Evolutionary conservation across 2,329 filamentous ascomycete species (phyloP), one percentile per base, ranked within the genome.

Genomic region (Aspergillus fijiensis): DNA sequence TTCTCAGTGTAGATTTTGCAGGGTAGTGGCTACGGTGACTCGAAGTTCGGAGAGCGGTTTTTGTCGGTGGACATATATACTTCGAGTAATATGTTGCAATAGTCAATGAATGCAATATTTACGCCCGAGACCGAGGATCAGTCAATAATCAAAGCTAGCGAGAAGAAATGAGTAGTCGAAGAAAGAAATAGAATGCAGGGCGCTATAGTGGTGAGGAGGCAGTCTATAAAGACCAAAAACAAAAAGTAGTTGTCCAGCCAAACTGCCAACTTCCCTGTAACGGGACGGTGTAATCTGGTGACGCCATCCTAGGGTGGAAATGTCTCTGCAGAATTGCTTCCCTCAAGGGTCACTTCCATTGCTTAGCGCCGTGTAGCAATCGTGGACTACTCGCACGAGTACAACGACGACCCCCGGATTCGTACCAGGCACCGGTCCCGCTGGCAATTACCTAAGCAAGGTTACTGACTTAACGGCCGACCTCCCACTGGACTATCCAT

Each of bases 241-340:
- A 66, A 63, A 67, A 71, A 66, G 69, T 59, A 64, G 76, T 78
- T 65, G 75, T 73, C 65, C 62, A 70, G 65, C 73, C 74, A 72
- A 72, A 67, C 65, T 72, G 69, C 63, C 65, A 70, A 65, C 51
- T 70, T 69, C 68, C 74, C 68, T 74, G 72, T 74, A 75, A 75
- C 69, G 67, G 65, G 69, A 69, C 67, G 78, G 77, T 81, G 81
- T 83, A 74, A 73, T 84, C 82, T 80, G 78, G 76, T 75, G 72
- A 77, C 81, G 81, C 82, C 81, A 82, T 75, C 77, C 75, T 77
- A 77, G 80, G 81, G 80, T 79, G 80, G 77, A 79, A 74, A 73
- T 74, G 71, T 79, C 80, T 83, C 80, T 84, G 82, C 81, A 81
- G 80, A 82, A 84, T 84, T 81, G 74, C 82, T 84, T 82, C 80